These are phyloP conservation scores for Yarrowia galli DNA, from an alignment of 1,139 yeast species.

Conservation along the genomic window DNA sequence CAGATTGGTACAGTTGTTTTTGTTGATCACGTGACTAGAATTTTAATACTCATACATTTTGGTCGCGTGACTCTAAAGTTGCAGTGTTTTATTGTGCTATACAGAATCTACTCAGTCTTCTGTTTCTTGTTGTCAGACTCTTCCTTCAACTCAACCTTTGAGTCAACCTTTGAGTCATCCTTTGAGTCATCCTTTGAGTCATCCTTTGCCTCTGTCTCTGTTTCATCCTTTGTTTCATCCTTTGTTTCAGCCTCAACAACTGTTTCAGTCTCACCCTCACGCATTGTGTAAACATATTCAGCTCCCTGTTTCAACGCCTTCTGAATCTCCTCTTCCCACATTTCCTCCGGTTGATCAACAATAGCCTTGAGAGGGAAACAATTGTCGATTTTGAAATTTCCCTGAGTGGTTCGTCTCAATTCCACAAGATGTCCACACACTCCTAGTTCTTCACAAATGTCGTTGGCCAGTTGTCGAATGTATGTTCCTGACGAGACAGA, in stretches of 20 bases:
- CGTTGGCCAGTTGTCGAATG: slow-evolving; percentile 87
- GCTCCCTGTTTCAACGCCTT: slow-evolving; percentile 1
- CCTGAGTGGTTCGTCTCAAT: slow-evolving; percentile 75
- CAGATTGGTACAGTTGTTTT: too few relatives aligned
- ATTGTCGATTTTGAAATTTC: slow-evolving; percentile 77
- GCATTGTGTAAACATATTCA: background rate
- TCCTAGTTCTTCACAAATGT: slow-evolving; percentile 80
- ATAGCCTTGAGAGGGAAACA: slow-evolving; percentile 18
- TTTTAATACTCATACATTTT: too few relatives aligned
- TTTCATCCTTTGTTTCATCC: background rate
- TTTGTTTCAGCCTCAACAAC: background rate
- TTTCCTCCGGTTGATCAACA: slow-evolving; percentile 12
- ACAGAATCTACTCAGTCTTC: background rate
- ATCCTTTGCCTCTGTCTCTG: background rate
- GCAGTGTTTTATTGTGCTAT: too few relatives aligned
- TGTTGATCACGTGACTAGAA: too few relatives aligned
- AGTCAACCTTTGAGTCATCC: background rate
- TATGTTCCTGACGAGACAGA: slow-evolving; percentile 95
- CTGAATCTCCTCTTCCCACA: slow-evolving; percentile 1
- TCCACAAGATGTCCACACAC: slow-evolving; percentile 91
- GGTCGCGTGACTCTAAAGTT: too few relatives aligned
- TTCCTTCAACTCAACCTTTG: background rate
- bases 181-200: background rate
- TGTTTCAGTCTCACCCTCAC: too few relatives aligned
- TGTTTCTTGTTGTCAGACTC: slow-evolving; percentile 5